Evolutionary conservation across 305 asterid species (phyloP), one percentile per base, ranked within the genome.

Genomic region (Fraxinus sp.): DNA sequence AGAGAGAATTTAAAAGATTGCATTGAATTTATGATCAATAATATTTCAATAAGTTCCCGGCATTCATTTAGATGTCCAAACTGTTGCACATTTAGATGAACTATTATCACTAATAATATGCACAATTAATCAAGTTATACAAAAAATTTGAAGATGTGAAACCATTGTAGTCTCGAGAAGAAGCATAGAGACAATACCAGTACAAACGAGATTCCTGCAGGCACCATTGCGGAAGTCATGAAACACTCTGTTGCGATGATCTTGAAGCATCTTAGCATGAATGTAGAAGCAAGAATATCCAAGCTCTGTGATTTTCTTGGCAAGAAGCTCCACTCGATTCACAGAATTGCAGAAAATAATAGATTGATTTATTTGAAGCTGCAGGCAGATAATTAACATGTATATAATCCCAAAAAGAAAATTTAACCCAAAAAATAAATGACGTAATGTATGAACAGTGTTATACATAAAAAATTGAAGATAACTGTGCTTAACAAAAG

Each of bases 151-250:
- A n/a, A n/a, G 9, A 55, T n/a, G 6, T n/a, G 3, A 55, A 55
- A 55, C 24, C 64, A 55, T 5, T 5, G 8, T 55, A 55, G 64
- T 6, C 24, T 2, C 9, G 26, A 55, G 26, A n/a, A 55, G 26
- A 55, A n/a, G 10, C 26, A 55, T n/a, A 55, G 64, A 22, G 36
- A 76, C 44, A 84, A 71, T 89, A 89, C 94, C 92, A 83, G 94
- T 89, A 80, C 94, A 89, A 72, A 89, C 94, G 86, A 91, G 94
- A 86, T 91, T 91, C 88, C 94, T 79, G 83, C 93, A 91, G 28
- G 93, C 93, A 82, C 94, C 93, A 86, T 88, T 88, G 37, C 94
- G 89, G 83, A 91, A 91, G 82, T 91, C 94, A 74, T 88, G 93
- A 83, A 91, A 91, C 16, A 91, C 92, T 87, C 89, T 86, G 84